A percentile compares a stretch with the other conserved stretches of the same genome.
Evolutionary conservation across 805 yeast genomes (phyloP).

Genomic region (Teunomyces aglyptinius): DNA sequence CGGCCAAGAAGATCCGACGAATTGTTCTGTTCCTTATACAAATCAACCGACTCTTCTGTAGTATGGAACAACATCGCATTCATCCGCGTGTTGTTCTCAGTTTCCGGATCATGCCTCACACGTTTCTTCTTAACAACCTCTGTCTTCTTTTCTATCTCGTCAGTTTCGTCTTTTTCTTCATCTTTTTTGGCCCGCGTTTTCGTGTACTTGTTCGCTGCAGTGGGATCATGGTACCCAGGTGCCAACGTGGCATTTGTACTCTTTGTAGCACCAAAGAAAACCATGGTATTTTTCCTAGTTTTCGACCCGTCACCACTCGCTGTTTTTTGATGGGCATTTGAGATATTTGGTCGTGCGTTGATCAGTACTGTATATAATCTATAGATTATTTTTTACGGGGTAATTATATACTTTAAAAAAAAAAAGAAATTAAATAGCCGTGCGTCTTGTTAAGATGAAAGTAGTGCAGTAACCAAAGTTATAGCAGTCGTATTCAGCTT

Average conservation of each 20-base stretch:
- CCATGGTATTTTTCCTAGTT: neutral
- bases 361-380: too few species aligned
- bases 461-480: too few species aligned
- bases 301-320: neutral
- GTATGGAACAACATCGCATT: conserved; percentile 41
- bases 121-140: conserved; percentile 5
- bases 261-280: conserved; percentile 5
- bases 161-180: neutral
- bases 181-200: neutral
- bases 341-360: conserved; percentile 1
- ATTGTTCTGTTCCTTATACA: conserved; percentile 36
- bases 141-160: neutral
- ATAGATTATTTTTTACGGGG: conserved; percentile 1
- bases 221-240: conserved; percentile 6
- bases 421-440: neutral
- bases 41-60: conserved; percentile 35
- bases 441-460: too few species aligned
- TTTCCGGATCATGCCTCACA: conserved; percentile 15
- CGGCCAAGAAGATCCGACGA: conserved; percentile 41
- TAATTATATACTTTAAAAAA: neutral
- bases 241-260: conserved; percentile 1
- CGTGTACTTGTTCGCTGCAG: conserved; percentile 6
- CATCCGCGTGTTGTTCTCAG: conserved; percentile 35
- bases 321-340: neutral
- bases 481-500: too few species aligned